These are phyloP conservation scores for Camellia lanceoleosa DNA, from an alignment of 148 eudicot genomes.

Conservation along the genomic window DNA sequence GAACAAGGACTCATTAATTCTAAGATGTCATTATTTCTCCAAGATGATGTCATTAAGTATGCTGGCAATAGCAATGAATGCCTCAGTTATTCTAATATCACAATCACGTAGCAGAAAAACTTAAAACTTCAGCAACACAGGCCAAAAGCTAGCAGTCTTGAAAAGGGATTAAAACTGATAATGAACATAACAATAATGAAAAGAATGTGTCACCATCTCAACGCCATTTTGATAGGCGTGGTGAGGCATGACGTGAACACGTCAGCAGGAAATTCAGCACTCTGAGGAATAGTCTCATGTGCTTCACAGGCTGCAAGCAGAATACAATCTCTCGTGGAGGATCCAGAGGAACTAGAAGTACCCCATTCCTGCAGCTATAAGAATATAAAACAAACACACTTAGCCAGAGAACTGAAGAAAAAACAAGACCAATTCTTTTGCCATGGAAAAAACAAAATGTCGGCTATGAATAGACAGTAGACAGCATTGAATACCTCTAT, in stretches of 20 bases:
- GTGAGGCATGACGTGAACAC: constrained; percentile 96
- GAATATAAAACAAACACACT: background rate
- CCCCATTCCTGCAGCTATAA: constrained; percentile 65
- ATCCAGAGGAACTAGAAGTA: constrained; percentile 55
- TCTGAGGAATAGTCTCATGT: constrained; percentile 91
- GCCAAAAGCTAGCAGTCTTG: background rate
- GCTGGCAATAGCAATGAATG: no score
- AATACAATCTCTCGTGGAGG: constrained; percentile 78
- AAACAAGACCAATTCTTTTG: background rate
- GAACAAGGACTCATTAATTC: no score
- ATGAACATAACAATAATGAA: background rate
- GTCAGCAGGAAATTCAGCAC: constrained; percentile 97
- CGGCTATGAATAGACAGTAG: background rate
- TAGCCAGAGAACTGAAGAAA: constrained; percentile 6
- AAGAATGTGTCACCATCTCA: constrained; percentile 66
- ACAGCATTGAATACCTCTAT: constrained; percentile 51
- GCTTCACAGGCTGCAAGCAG: constrained; percentile 97
- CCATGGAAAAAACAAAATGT: background rate
- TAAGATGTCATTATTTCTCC: no score
- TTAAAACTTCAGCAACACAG: no score
- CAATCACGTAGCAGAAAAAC: no score
- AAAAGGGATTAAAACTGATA: background rate
- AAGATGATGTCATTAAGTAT: no score
- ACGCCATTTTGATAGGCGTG: constrained; percentile 95
- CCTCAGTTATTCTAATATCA: no score